Conservation (phyloP, 106 monocot genomes). For the Allium fistulosum region DNA sequence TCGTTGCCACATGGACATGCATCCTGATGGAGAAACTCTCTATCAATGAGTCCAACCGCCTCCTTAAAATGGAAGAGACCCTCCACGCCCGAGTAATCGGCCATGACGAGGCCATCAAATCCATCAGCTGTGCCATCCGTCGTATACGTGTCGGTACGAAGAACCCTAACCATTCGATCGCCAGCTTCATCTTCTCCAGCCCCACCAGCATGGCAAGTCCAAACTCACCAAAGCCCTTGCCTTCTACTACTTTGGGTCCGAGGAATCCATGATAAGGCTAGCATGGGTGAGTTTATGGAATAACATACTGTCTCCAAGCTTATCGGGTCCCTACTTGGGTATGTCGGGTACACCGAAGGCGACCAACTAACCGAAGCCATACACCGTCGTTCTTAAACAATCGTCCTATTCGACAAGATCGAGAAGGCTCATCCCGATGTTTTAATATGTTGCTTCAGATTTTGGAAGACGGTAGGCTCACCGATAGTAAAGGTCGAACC, state of each 20-base stretch:
- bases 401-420: slow-evolving; percentile 70
- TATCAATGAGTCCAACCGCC: slow-evolving; percentile 56
- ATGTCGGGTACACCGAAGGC: slow-evolving; percentile 76
- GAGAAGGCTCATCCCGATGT: slow-evolving; percentile 72
- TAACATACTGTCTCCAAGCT: slow-evolving; percentile 67
- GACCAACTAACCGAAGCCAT: slow-evolving; percentile 72
- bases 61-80: slow-evolving; percentile 78
- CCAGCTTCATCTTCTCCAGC: slow-evolving; percentile 68
- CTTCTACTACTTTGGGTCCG: slow-evolving; percentile 61
- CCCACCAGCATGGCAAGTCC: slow-evolving; percentile 69
- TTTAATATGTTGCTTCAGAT: slow-evolving; percentile 89
- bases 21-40: slow-evolving; percentile 73
- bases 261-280: slow-evolving; percentile 70
- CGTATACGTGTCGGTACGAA: slow-evolving; percentile 67
- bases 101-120: slow-evolving; percentile 69
- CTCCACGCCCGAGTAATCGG: slow-evolving; percentile 62
- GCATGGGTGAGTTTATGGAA: slow-evolving; percentile 85
- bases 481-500: slow-evolving; percentile 68
- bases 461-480: slow-evolving; percentile 56
- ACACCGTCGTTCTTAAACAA: slow-evolving; percentile 55
- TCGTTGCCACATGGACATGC: slow-evolving; percentile 67
- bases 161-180: slow-evolving; percentile 65
- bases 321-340: slow-evolving; percentile 62
- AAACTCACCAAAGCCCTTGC: slow-evolving; percentile 68
- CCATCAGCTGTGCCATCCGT: slow-evolving; percentile 65